Percentiles rank a stretch among this genome's conserved stretches.
phyloP scores from a whole-genome alignment of 306 rosid species.

The Acmispon strigosus region DNA sequence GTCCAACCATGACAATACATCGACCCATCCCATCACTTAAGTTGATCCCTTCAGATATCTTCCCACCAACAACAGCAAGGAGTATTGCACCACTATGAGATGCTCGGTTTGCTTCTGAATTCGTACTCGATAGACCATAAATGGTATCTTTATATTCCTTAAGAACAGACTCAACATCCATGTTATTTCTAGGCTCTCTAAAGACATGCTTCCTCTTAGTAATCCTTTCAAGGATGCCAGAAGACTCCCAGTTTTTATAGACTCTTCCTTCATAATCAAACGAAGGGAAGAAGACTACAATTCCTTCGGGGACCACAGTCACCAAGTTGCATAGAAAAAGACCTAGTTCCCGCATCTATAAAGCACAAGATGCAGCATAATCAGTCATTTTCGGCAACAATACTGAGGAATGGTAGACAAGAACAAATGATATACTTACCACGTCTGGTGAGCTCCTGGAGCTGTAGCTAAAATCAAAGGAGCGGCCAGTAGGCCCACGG shows the following conservation, averaged over 20 bases:
- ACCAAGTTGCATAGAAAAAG: constrained; percentile 76
- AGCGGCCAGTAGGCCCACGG: constrained; percentile 76
- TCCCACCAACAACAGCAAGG: constrained; percentile 90
- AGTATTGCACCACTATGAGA: constrained; percentile 65
- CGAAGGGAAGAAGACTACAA: constrained; percentile 91
- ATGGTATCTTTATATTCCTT: constrained; percentile 69
- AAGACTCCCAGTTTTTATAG: constrained; percentile 67
- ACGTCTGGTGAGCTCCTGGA: constrained; percentile 59
- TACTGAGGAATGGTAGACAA: constrained; percentile 8
- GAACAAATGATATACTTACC: constrained; percentile 33
- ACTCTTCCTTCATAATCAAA: constrained; percentile 81
- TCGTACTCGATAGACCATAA: constrained; percentile 27
- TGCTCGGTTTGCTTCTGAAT: constrained; percentile 38
- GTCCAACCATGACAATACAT: constrained; percentile 90
- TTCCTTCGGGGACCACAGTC: constrained; percentile 78
- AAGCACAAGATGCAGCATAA: constrained; percentile 19
- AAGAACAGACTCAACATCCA: constrained; percentile 78
- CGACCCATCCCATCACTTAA: constrained; percentile 97
- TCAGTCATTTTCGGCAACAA: constrained; percentile 5
- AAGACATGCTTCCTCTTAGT: constrained; percentile 66
- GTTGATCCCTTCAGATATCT: constrained; percentile 97
- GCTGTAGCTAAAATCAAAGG: constrained; percentile 82
- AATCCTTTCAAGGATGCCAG: constrained; percentile 80
- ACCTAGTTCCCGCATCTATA: constrained; percentile 81
- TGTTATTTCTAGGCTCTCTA: constrained; percentile 85